phyloP scores from a whole-genome alignment of 2,329 filamentous ascomycete species.

The Aspergillus unguis region DNA sequence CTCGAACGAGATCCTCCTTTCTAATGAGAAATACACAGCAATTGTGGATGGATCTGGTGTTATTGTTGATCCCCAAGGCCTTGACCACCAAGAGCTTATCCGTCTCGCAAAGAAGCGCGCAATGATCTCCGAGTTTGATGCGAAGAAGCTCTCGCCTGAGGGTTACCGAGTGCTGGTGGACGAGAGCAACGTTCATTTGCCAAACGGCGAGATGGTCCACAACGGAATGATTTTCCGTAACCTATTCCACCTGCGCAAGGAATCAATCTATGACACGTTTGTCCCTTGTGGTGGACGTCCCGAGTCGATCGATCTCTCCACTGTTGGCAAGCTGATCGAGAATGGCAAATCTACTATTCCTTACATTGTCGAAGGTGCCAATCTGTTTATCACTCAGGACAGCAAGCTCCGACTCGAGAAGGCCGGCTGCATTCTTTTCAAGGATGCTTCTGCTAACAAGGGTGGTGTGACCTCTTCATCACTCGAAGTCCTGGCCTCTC shows the following conservation, averaged over 20 bases:
- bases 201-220: conserved; percentile 77
- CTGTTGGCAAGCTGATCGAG: conserved; percentile 81
- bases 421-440: conserved; percentile 93
- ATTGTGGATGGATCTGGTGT: conserved; percentile 97
- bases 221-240: conserved; percentile 97
- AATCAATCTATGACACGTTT: conserved; percentile 76
- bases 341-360: conserved; percentile 84
- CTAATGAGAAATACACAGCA: conserved; percentile 91
- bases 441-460: conserved; percentile 98
- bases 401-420: conserved; percentile 92
- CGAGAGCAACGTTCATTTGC: conserved; percentile 82
- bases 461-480: conserved; percentile 97
- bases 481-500: conserved; percentile 87
- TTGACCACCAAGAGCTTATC: conserved; percentile 77
- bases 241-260: conserved; percentile 85
- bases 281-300: conserved; percentile 95
- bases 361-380: conserved; percentile 96
- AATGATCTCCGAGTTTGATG: conserved; percentile 88
- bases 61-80: conserved; percentile 84
- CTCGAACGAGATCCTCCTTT: conserved; percentile 94
- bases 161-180: conserved; percentile 93
- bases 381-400: conserved; percentile 97
- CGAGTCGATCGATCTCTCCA: conserved; percentile 91
- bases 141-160: conserved; percentile 76
- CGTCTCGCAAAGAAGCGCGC: conserved; percentile 79